A percentile compares a stretch with the other conserved stretches of the same genome.
Evolutionary conservation across 495 filamentous ascomycete species (phyloP).

Genomic region (Beverwykella pulmonaria): DNA sequence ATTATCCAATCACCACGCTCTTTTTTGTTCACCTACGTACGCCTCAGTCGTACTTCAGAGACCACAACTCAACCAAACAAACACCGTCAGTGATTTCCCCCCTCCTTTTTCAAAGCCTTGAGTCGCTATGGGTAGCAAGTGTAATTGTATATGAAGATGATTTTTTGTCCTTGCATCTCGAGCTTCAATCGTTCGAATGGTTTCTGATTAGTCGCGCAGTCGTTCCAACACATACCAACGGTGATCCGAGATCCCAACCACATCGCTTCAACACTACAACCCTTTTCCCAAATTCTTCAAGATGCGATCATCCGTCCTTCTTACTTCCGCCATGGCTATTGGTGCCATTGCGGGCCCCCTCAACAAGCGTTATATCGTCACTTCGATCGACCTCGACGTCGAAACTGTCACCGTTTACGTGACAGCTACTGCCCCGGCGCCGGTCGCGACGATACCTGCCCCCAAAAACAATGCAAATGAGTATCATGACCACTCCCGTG

Average conservation of each 20-base stretch:
- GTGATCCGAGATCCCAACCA: conserved; percentile 39
- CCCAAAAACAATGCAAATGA: conserved; percentile 12
- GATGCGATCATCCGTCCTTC: conserved; percentile 70
- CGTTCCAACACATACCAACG: conserved; percentile 17
- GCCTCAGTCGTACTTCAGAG: conserved; percentile 30
- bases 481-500: conserved; percentile 21
- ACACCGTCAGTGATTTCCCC: conserved; percentile 22
- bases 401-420: conserved; percentile 48
- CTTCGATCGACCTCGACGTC: conserved; percentile 62
- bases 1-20: conserved; percentile 17
- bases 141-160: conserved; percentile 3
- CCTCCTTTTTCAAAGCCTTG: not conserved
- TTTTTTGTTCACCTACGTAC: conserved; percentile 33
- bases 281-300: conserved; percentile 40
- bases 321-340: conserved; percentile 64
- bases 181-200: not conserved
- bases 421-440: conserved; percentile 38
- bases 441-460: conserved; percentile 31
- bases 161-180: not conserved
- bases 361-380: conserved; percentile 58
- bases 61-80: conserved; percentile 1
- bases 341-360: conserved; percentile 63
- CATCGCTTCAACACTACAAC: conserved; percentile 11
- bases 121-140: not conserved
- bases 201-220: conserved; percentile 9